These are phyloP conservation scores for Tulasnella calospora DNA, from an alignment of 768 basidiomycete species.

Conservation along the genomic window DNA sequence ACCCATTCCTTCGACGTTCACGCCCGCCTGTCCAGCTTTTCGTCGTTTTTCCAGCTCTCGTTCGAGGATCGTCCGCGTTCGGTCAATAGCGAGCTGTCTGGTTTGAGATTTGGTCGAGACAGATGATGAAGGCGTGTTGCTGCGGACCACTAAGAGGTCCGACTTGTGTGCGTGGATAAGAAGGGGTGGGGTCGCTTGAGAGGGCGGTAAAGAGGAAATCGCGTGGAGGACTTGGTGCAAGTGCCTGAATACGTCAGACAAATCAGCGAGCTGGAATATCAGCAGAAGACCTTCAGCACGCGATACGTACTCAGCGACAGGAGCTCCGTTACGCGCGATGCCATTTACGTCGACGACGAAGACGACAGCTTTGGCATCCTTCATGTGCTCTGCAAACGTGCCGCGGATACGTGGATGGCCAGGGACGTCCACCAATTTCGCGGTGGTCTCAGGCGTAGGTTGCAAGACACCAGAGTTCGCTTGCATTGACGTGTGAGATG, in stretches of 20 bases:
- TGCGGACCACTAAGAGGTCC: constrained; percentile 54
- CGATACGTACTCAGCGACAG: constrained; percentile 69
- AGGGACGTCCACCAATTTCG: constrained; percentile 60
- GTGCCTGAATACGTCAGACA: constrained; percentile 46
- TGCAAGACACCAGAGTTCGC: constrained; percentile 49
- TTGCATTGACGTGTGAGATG: constrained; percentile 75
- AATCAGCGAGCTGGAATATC: constrained; percentile 14
- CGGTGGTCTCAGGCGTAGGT: constrained; percentile 40
- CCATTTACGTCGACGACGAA: constrained; percentile 80
- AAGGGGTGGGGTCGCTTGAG: constrained; percentile 55
- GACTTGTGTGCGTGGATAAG: constrained; percentile 71
- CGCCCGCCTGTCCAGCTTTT: constrained; percentile 38
- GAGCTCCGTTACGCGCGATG: constrained; percentile 66
- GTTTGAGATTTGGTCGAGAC: constrained; percentile 37
- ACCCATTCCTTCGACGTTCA: constrained; percentile 69
- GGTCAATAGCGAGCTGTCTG: constrained; percentile 42
- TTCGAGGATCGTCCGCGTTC: constrained; percentile 73
- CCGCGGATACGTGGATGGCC: constrained; percentile 78
- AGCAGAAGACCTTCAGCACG: background rate
- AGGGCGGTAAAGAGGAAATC: constrained; percentile 67
- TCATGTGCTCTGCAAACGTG: constrained; percentile 63
- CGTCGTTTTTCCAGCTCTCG: constrained; percentile 79
- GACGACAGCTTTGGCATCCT: constrained; percentile 57
- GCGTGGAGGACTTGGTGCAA: constrained; percentile 67
- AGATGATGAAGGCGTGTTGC: constrained; percentile 40